These are phyloP conservation scores for Kwoniella shandongensis DNA, from an alignment of 768 basidiomycete genomes.

Conservation along the genomic window DNA sequence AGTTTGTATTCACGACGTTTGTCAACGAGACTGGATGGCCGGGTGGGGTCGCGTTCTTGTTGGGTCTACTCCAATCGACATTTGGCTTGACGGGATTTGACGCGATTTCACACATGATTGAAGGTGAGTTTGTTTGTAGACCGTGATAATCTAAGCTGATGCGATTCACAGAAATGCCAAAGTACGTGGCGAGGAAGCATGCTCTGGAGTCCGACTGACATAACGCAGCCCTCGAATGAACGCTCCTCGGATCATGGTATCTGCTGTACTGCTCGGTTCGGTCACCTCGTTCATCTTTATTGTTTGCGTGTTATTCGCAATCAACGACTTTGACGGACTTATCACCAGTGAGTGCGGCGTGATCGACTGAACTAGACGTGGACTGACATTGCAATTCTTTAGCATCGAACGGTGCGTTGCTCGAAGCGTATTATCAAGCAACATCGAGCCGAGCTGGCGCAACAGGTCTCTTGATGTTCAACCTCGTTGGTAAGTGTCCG, in stretches of 20 bases:
- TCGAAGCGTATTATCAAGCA: slow-evolving; percentile 14
- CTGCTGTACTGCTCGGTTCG: slow-evolving; percentile 18
- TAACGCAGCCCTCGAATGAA: slow-evolving; percentile 9
- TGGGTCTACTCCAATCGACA: slow-evolving; percentile 13
- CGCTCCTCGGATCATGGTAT: slow-evolving; percentile 15
- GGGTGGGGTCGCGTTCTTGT: slow-evolving; percentile 12
- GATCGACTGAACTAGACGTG: background rate
- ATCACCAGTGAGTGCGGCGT: slow-evolving; percentile 2
- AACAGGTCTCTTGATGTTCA: slow-evolving; percentile 17
- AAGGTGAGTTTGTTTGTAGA: slow-evolving; percentile 5
- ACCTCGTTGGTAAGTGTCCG: slow-evolving; percentile 8
- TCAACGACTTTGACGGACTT: slow-evolving; percentile 17
- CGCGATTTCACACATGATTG: slow-evolving; percentile 14
- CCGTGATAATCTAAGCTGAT: background rate
- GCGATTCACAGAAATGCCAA: background rate
- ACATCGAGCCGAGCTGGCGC: slow-evolving; percentile 15
- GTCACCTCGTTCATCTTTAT: slow-evolving; percentile 20
- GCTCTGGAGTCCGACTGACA: background rate
- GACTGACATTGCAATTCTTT: background rate
- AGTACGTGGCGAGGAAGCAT: background rate
- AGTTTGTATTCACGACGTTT: slow-evolving; percentile 17
- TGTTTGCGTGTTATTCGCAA: slow-evolving; percentile 15
- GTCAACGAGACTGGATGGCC: slow-evolving; percentile 21
- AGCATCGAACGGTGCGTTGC: slow-evolving; percentile 5
- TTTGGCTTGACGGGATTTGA: slow-evolving; percentile 20